Evolutionary conservation across 495 filamentous ascomycete genomes (phyloP).

Genomic region (Lasiosphaeriaceae sp.): DNA sequence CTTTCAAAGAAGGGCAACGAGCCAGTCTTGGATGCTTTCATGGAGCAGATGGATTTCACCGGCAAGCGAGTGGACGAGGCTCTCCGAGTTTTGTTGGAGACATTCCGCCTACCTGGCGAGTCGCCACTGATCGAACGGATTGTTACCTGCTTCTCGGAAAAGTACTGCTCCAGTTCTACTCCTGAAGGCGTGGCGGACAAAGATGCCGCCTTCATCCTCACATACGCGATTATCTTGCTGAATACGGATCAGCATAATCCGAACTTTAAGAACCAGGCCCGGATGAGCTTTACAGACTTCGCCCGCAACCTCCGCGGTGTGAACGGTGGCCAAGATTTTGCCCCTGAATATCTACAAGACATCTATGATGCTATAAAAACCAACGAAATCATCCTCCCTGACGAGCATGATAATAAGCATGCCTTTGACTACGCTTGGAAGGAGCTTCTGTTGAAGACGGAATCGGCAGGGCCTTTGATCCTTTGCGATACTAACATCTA

Average conservation of each 20-base stretch:
- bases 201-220: slow-evolving; percentile 86
- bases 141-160: slow-evolving; percentile 77
- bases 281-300: slow-evolving; percentile 81
- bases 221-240: slow-evolving; percentile 93
- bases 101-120: slow-evolving; percentile 95
- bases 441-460: slow-evolving; percentile 83
- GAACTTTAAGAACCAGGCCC: slow-evolving; percentile 73
- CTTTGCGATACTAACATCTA: slow-evolving; percentile 90
- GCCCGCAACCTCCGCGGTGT: slow-evolving; percentile 83
- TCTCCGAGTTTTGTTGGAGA: slow-evolving; percentile 76
- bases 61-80: slow-evolving; percentile 88
- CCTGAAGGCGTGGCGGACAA: slow-evolving; percentile 78
- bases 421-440: slow-evolving; percentile 98
- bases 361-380: slow-evolving; percentile 90
- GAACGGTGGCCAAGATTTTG: slow-evolving; percentile 82
- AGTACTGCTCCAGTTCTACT: slow-evolving; percentile 70
- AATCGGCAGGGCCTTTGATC: slow-evolving; percentile 65
- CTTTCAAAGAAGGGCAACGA: slow-evolving; percentile 87
- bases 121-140: slow-evolving; percentile 91
- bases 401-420: slow-evolving; percentile 94
- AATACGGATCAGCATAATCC: slow-evolving; percentile 95
- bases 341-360: slow-evolving; percentile 74
- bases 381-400: slow-evolving; percentile 93
- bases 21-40: slow-evolving; percentile 72
- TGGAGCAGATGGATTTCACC: slow-evolving; percentile 80